These are phyloP conservation scores for Yarrowia sp. DNA, from an alignment of 805 yeast genomes.

Conservation along the genomic window DNA sequence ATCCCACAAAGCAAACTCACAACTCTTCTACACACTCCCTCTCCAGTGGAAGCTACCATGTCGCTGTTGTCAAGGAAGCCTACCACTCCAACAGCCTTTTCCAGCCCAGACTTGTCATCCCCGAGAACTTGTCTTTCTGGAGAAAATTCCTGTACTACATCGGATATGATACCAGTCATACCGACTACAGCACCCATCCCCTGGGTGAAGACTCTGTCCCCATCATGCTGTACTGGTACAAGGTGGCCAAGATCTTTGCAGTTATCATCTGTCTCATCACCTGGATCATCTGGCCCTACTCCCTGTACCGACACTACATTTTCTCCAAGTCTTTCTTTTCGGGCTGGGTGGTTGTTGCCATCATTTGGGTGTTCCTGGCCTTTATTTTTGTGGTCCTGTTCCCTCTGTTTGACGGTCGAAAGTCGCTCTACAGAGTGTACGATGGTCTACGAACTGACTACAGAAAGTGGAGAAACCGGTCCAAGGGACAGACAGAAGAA, in stretches of 20 bases:
- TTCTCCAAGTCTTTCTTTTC: conserved; percentile 69
- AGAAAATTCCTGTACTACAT: conserved; percentile 18
- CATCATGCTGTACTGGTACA: conserved; percentile 28
- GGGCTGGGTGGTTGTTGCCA: conserved; percentile 75
- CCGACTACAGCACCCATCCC: conserved; percentile 20
- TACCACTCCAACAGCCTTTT: background rate
- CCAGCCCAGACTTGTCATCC: conserved; percentile 13
- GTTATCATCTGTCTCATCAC: conserved; percentile 48
- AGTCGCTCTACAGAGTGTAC: background rate
- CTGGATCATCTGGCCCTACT: conserved; percentile 77
- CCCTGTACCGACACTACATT: conserved; percentile 68
- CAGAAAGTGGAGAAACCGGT: background rate
- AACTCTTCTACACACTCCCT: background rate
- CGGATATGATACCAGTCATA: conserved; percentile 24
- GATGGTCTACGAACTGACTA: background rate
- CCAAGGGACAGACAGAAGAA: background rate
- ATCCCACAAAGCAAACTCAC: background rate
- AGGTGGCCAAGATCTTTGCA: conserved; percentile 26
- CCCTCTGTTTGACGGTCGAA: conserved; percentile 50
- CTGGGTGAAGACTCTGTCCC: conserved; percentile 25
- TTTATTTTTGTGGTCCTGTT: conserved; percentile 42
- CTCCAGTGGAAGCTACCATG: background rate
- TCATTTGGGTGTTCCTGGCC: conserved; percentile 61
- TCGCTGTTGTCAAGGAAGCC: background rate
- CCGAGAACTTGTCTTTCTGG: background rate